Base-by-base conservation (phyloP, 1,284 basidiomycete genomes). In the Austroboletus niveus region DNA sequence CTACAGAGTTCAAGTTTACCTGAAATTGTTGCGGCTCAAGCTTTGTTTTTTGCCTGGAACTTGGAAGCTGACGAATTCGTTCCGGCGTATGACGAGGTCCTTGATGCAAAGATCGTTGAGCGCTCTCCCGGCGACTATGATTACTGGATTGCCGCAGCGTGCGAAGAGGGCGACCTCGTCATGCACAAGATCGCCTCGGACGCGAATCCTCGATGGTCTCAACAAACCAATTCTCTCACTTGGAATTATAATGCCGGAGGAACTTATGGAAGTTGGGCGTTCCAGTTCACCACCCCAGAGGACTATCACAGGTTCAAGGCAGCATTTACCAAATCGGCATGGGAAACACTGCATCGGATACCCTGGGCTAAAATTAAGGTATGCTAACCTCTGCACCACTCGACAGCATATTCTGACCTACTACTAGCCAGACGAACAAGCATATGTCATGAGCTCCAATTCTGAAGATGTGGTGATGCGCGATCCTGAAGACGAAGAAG, bases 331-430 rank as follows among this genome's bases (percentile, higher is more conserved):
- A 81, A 78, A 57, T 84, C 82, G 54, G 69, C 90, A 57, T 98
- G 94, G 91, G 91, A 98, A 71, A 81, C 81, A 9, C 73, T 89
- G 50, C 89, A 98, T 71, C 79, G 84, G 56, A 75, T 77, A 31
- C 76, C 82, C 9, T 98, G 90, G 84, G 76, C 74, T 43, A 97
- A 96, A 69, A 82, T 85, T 42, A 94, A 94, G 80, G 89, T 86
- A 56, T n/a, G 72, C 20, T 30, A 24, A 40, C 47, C n/a, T 52
- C 45, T 31, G 17, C 15, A 22, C 46, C 22, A 9, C 22, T 44
- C 44, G 45, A 35, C 40, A 14, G n/a, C 15, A 45, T 34, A 36
- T 36, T 31, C 52, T 47, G 27, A 53, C 42, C 42, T 32, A 43
- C 22, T 39, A 17, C 46, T 54, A 82, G 79, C 71, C 75, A 5